phyloP scores from a whole-genome alignment of 345 rosid species.

The Lepidium didymum region DNA sequence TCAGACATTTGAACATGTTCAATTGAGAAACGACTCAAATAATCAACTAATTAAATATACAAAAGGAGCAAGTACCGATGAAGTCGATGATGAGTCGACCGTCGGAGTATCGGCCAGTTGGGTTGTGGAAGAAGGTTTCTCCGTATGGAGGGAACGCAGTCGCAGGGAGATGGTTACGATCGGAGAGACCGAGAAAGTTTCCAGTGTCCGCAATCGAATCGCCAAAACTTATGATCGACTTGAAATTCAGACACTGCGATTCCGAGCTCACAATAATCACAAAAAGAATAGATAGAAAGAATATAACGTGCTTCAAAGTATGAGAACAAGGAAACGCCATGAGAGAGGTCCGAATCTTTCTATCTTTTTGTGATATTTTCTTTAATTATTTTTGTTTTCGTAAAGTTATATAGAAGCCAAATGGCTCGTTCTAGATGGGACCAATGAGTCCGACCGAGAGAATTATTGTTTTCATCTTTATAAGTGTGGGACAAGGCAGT shows the following conservation, averaged over 20 bases:
- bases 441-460: too few relatives aligned
- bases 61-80: conserved; percentile 29
- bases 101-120: conserved; percentile 40
- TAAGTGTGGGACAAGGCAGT: not conserved
- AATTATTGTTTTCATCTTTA: not conserved
- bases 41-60: not conserved
- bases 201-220: conserved; percentile 55
- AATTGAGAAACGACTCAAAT: too few relatives aligned
- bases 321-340: conserved; percentile 1
- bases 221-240: conserved; percentile 49
- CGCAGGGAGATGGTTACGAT: not conserved
- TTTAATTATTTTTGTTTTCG: not conserved
- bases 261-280: not conserved
- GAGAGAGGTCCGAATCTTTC: not conserved
- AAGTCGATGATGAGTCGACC: conserved; percentile 53
- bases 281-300: not conserved
- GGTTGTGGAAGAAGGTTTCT: conserved; percentile 35
- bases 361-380: not conserved
- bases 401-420: not conserved
- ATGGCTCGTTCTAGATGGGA: not conserved
- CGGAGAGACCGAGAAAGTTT: conserved; percentile 26
- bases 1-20: not conserved
- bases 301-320: not conserved
- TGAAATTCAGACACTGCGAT: not conserved
- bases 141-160: conserved; percentile 39